Evolutionary conservation across 2,329 filamentous ascomycete species (phyloP).

Genomic region (Aspergillus quadricinctus): DNA sequence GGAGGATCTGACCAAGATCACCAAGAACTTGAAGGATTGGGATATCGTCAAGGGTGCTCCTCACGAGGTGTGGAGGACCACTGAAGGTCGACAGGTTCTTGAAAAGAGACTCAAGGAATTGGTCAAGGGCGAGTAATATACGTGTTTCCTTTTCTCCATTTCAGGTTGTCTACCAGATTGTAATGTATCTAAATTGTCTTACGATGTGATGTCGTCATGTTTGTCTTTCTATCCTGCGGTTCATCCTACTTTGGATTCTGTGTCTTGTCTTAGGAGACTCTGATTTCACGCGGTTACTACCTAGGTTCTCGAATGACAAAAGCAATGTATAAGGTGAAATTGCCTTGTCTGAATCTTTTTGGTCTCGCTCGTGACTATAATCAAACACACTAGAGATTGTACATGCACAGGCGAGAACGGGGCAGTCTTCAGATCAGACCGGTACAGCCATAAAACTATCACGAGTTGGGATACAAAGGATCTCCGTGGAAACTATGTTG

Average conservation of each 20-base stretch:
- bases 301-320: background rate
- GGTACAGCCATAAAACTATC: background rate
- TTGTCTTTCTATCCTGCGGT: background rate
- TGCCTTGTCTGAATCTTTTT: background rate
- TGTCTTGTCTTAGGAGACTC: background rate
- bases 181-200: background rate
- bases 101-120: slow-evolving; percentile 74
- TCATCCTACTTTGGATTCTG: background rate
- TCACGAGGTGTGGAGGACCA: slow-evolving; percentile 78
- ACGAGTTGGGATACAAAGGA: background rate
- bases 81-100: slow-evolving; percentile 67
- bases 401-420: background rate
- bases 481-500: too few relatives aligned
- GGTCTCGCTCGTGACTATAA: background rate
- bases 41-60: slow-evolving; percentile 81
- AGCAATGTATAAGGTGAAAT: background rate
- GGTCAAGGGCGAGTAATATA: slow-evolving; percentile 37
- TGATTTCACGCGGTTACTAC: background rate
- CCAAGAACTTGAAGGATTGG: slow-evolving; percentile 74
- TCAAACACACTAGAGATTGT: background rate
- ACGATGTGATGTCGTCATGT: background rate
- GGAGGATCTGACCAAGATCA: slow-evolving; percentile 75
- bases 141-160: background rate
- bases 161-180: background rate
- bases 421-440: background rate